Evolutionary conservation across 352 stramenopile species (phyloP).

Genomic region (Labyrinthula sp.): DNA sequence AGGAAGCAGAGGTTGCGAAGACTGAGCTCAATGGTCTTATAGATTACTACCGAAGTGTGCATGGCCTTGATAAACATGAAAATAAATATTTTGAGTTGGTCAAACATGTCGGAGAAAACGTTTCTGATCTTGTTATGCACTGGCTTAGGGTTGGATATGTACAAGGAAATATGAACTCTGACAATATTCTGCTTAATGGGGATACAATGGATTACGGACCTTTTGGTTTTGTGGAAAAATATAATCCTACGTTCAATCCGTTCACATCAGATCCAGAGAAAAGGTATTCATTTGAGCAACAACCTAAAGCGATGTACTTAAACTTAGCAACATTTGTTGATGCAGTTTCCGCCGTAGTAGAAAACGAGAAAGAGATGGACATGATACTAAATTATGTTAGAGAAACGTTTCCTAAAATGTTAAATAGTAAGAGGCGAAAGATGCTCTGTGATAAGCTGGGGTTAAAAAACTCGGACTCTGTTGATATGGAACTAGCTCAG

Average conservation of each 20-base stretch:
- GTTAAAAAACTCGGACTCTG: conserved; percentile 30
- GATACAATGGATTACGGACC: conserved; percentile 74
- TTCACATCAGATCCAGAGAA: conserved; percentile 25
- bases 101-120: conserved; percentile 41
- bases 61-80: conserved; percentile 30
- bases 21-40: too few relatives aligned
- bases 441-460: conserved; percentile 42
- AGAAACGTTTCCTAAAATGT: conserved; percentile 29
- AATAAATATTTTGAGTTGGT: conserved; percentile 13
- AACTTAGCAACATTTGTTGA: conserved; percentile 44
- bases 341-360: conserved; percentile 31
- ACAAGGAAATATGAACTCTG: conserved; percentile 69
- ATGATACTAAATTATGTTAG: conserved; percentile 12
- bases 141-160: conserved; percentile 43
- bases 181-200: conserved; percentile 68
- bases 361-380: conserved; percentile 32
- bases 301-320: conserved; percentile 41
- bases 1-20: conserved; percentile 35
- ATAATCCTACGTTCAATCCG: conserved; percentile 42
- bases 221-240: conserved; percentile 70
- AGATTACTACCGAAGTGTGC: conserved; percentile 41
- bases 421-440: conserved; percentile 35
- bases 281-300: conserved; percentile 47
- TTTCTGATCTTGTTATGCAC: conserved; percentile 52
- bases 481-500: conserved; percentile 29